Percentiles rank a stretch among this genome's conserved stretches.
These are phyloP conservation scores for Paramecium pentaurelia DNA, from an alignment of 73 alveolate genomes.

Conservation along the genomic window DNA sequence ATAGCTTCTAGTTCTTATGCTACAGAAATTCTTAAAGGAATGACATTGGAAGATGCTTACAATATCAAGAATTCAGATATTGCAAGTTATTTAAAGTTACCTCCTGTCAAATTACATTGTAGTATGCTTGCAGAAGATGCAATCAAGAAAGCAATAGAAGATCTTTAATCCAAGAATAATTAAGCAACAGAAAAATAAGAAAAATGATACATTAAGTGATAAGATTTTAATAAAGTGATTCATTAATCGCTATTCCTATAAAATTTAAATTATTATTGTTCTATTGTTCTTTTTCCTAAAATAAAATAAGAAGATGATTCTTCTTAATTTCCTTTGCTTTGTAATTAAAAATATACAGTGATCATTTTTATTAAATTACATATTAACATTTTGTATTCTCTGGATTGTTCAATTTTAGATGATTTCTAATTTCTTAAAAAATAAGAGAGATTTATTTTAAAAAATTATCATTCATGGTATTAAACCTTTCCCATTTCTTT, in stretches of 20 bases:
- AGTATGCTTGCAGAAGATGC: slow-evolving; percentile 97
- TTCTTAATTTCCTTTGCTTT: background rate
- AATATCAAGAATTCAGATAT: slow-evolving; percentile 86
- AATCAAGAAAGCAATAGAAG: slow-evolving; percentile 88
- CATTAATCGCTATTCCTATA: background rate
- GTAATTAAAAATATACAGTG: background rate
- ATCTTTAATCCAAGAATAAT: slow-evolving; percentile 63
- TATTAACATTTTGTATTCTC: too few relatives aligned
- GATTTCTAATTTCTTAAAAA: background rate
- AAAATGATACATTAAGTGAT: background rate
- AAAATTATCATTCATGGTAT: too few relatives aligned
- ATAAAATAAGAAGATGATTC: background rate
- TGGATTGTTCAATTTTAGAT: background rate
- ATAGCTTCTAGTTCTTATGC: slow-evolving; percentile 93
- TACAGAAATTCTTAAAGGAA: slow-evolving; percentile 86
- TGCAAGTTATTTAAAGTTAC: slow-evolving; percentile 82
- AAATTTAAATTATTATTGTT: background rate
- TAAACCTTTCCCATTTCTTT: background rate
- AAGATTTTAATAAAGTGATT: background rate
- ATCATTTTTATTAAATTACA: too few relatives aligned
- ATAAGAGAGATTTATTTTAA: background rate
- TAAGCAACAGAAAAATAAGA: background rate
- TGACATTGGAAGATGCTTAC: slow-evolving; percentile 83
- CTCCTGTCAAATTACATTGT: slow-evolving; percentile 94
- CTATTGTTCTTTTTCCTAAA: background rate